Base-by-base conservation (phyloP, 495 filamentous ascomycete species). In the Aspergillus cavernicola region DNA sequence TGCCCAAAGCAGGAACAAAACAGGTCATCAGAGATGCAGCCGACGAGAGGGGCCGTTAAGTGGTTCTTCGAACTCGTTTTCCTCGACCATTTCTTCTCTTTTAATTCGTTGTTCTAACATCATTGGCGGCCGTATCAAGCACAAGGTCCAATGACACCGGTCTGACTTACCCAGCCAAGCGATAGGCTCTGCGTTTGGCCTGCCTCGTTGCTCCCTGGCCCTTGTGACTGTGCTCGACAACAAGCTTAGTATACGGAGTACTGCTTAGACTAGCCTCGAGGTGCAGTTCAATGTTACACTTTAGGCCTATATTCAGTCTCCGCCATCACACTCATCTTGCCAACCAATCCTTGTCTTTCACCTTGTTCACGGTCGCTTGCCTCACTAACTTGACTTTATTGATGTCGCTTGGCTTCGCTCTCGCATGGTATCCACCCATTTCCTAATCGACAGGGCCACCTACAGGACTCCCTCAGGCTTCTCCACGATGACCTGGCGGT, bases 401-500 rank as follows among this genome's bases (percentile, higher is more conserved):
- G 38, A 50, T 40, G 32, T 33, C 35, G 43, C 45, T 59, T 52
- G 49, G 55, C 59, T 51, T 52, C 44, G 43, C 52, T 59, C 50
- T 41, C 43, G 49, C 56, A 40, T 39, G 41, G 50, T 54, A 37
- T 53, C 60, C 57, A 63, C 57, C 45, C 48, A 45, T 58, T 57
- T 53, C 51, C 54, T 59, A 53, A 59, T 49, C 54, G 47, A 54
- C 53, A 55, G 56, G 53, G 56, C 56, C 56, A 52, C 56, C 53
- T 52, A 63, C 60, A 53, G 53, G 52, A 56, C 44, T 53, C 49
- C 56, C 53, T 51, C 56, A 49, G 60, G 40, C 51, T 61, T 53
- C 68, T 66, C 68, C 67, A 65, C 68, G 65, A 66, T 71, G 70
- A 71, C 68, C 61, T 73, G 70, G 68, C 70, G 42, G 41, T 53